phyloP scores from a whole-genome alignment of 441 rosid species.

The Populus hybrid region DNA sequence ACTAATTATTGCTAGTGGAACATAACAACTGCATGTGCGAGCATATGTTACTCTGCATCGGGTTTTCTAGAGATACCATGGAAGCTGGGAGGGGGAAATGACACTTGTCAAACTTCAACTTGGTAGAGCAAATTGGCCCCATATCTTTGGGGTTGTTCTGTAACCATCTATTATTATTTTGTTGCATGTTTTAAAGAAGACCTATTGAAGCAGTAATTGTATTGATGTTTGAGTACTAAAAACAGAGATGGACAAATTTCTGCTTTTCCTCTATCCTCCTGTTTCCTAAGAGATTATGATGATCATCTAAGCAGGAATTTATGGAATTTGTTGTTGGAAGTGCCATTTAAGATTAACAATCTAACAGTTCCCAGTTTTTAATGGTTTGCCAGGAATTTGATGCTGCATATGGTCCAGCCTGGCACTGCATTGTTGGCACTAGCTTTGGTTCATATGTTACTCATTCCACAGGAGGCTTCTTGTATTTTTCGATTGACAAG shows the following conservation, averaged over 20 bases:
- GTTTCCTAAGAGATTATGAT: not conserved
- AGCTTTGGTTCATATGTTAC: conserved; percentile 97
- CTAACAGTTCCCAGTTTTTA: not conserved
- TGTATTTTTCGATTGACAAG: conserved; percentile 90
- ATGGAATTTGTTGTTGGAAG: not conserved
- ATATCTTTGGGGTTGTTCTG: not conserved
- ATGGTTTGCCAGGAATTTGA: conserved; percentile 72
- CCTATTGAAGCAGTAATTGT: not conserved
- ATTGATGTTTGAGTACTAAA: not conserved
- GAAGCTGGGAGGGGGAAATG: not conserved
- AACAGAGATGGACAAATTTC: not conserved
- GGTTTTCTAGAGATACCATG: not conserved
- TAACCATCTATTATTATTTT: not conserved
- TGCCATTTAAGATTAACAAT: not conserved
- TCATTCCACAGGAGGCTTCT: conserved; percentile 89
- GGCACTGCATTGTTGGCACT: conserved; percentile 36
- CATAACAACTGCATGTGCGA: not conserved
- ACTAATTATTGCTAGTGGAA: not conserved
- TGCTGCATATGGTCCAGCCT: conserved; percentile 77
- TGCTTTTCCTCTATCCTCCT: not conserved
- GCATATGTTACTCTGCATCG: not conserved
- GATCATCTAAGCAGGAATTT: not conserved
- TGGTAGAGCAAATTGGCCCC: not conserved
- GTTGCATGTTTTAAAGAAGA: not conserved
- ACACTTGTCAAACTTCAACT: not conserved